Evolutionary conservation across 2,329 filamentous ascomycete genomes (phyloP), one percentile per base, ranked within the genome.

Genomic region (Cladorrhinum sp.): DNA sequence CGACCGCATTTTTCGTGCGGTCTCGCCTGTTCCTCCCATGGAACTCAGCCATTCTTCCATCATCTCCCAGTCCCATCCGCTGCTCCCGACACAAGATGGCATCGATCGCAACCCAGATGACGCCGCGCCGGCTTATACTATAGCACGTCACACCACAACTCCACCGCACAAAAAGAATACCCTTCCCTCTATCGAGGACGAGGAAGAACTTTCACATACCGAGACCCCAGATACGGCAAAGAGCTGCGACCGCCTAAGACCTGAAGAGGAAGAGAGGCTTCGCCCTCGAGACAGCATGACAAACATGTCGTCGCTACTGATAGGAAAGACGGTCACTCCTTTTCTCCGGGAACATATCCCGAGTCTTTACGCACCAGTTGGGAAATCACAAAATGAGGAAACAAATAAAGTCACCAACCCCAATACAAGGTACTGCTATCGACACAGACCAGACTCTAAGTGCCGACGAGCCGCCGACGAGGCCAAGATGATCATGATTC

Each of bases 401-500:
- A 75, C 74, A 23, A 72, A 72, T 53, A 76, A 71, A 50, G 77
- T 78, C 50, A 79, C 75, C 69, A 84, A 86, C 64, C 83, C 81
- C 36, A 96, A 93, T 73, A 96, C 92, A 68, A 95, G 91, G 74
- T 98, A 90, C 78, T 99, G 95, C 78, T 99, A 99, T 75, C 88
- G 95, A 59, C 95, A 99, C 75, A 84, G 91, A 57, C 95, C 95
- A 1, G 95, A 98, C 74, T 86, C 93, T 57, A 96, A 97, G 77
- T 99, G 95, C 77, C 84, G 93, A 63, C 86, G 92, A 62, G 92
- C 96, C 64, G 93, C 92, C 61, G 93, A 98, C 77, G 95, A 98
- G 77, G 89, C 89, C 51, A 95, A 95, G 65, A 99, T 99, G 95
- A 91, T 93, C 68, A 88, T 93, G 72, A 85, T 99, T 64, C 95